Conservation (phyloP, 1,284 basidiomycete genomes). For the Ceraceosorus guamensis region DNA sequence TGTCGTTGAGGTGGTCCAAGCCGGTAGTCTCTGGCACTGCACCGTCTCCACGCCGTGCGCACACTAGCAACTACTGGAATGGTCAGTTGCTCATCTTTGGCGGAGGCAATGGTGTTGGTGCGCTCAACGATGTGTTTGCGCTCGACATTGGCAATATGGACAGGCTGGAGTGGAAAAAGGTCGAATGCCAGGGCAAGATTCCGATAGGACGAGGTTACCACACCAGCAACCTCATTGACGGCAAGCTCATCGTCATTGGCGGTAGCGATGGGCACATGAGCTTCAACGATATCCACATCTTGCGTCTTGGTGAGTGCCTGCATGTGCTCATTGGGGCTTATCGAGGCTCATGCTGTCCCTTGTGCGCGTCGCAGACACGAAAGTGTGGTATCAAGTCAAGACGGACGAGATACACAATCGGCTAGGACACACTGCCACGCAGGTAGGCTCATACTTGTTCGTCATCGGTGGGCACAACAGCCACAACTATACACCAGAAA, state of each 20-base stretch:
- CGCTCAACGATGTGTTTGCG: constrained; percentile 82
- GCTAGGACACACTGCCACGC: constrained; percentile 77
- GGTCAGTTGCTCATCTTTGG: constrained; percentile 78
- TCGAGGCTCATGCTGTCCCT: not conserved
- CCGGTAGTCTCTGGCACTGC: constrained; percentile 31
- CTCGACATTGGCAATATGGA: constrained; percentile 61
- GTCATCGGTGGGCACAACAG: constrained; percentile 82
- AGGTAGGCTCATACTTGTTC: constrained; percentile 87
- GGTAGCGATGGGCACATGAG: constrained; percentile 58
- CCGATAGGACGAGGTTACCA: constrained; percentile 73
- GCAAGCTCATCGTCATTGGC: constrained; percentile 73
- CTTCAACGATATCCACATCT: constrained; percentile 78
- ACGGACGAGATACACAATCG: constrained; percentile 60
- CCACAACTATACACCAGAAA: constrained; percentile 66
- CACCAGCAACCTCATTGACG: constrained; percentile 75
- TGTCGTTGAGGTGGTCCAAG: constrained; percentile 25
- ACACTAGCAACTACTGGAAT: constrained; percentile 70
- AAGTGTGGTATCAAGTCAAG: constrained; percentile 63
- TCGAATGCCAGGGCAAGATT: constrained; percentile 35
- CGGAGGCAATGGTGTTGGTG: constrained; percentile 79
- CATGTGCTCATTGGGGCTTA: constrained; percentile 16
- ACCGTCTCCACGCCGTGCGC: constrained; percentile 70
- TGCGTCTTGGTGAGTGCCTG: constrained; percentile 57
- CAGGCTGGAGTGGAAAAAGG: constrained; percentile 59
- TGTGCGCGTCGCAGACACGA: constrained; percentile 56